phyloP scores from a whole-genome alignment of 352 stramenopile genomes.

The Globisporangium alternatum region DNA sequence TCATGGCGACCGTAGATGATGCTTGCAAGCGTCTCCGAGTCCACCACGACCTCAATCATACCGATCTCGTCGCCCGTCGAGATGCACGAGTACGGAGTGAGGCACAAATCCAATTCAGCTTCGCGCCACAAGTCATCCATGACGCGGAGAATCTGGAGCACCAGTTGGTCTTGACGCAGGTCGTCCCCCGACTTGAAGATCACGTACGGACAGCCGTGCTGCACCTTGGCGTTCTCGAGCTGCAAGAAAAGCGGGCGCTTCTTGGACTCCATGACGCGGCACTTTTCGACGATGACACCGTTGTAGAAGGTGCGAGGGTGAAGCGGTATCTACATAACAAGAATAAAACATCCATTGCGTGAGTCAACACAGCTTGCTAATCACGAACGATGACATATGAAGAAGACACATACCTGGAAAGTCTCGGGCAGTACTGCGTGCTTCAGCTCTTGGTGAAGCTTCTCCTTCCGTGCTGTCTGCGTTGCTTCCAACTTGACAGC shows the following conservation, averaged over 20 bases:
- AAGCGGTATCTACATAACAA: slow-evolving; percentile 59
- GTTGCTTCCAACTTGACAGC: slow-evolving; percentile 60
- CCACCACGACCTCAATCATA: slow-evolving; percentile 87
- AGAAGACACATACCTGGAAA: slow-evolving; percentile 53
- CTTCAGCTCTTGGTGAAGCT: slow-evolving; percentile 54
- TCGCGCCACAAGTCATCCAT: slow-evolving; percentile 92
- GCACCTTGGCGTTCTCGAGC: slow-evolving; percentile 68
- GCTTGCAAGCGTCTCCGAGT: slow-evolving; percentile 85
- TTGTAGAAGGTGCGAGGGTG: slow-evolving; percentile 83
- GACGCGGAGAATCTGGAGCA: slow-evolving; percentile 88
- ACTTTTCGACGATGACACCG: slow-evolving; percentile 73
- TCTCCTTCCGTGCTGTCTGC: slow-evolving; percentile 34
- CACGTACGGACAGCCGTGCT: slow-evolving; percentile 60
- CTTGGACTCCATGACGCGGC: slow-evolving; percentile 93
- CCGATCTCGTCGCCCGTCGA: slow-evolving; percentile 84
- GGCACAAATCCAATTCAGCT: slow-evolving; percentile 76
- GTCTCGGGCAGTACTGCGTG: slow-evolving; percentile 67
- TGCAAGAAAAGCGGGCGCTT: slow-evolving; percentile 90
- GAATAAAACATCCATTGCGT: background rate
- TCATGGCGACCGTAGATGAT: slow-evolving; percentile 82
- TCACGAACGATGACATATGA: background rate
- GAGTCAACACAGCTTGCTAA: background rate
- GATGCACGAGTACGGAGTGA: slow-evolving; percentile 87
- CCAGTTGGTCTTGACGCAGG: slow-evolving; percentile 92
- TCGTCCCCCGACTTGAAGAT: slow-evolving; percentile 95